These are phyloP conservation scores for Zoysia pacifica DNA, from an alignment of 176 grass and related monocot genomes.

Conservation along the genomic window DNA sequence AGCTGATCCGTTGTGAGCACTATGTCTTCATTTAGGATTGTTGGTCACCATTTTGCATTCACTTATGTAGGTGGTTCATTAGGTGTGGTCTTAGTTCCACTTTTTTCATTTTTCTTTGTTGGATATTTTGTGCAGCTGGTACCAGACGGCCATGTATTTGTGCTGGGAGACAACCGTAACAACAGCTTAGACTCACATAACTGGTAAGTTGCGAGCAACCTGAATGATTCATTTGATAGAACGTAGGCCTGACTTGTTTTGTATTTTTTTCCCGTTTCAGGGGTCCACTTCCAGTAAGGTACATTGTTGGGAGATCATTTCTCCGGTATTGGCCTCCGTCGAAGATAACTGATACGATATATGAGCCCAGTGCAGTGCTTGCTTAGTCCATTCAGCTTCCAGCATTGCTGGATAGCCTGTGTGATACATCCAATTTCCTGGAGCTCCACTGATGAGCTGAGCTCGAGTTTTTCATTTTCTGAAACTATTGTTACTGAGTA, in stretches of 20 bases:
- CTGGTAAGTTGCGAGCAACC: constrained; percentile 54
- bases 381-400: background rate
- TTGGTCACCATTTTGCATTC: background rate
- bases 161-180: constrained; percentile 96
- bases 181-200: constrained; percentile 89
- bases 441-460: constrained; percentile 31
- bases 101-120: background rate
- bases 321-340: constrained; percentile 95
- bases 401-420: background rate
- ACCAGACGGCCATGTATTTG: constrained; percentile 77
- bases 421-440: background rate
- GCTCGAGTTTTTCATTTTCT: constrained; percentile 2
- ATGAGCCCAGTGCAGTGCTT: background rate
- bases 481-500: background rate
- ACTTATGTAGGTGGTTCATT: background rate
- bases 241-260: background rate
- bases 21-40: background rate
- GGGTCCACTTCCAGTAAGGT: constrained; percentile 81
- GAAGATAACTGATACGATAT: constrained; percentile 78
- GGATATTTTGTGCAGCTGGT: constrained; percentile 57
- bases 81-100: background rate
- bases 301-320: constrained; percentile 80
- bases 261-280: constrained; percentile 49
- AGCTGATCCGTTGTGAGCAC: background rate
- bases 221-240: constrained; percentile 1